These are phyloP conservation scores for Thermomucor indicae-seudaticae DNA, from an alignment of 371 early-diverging fungal genomes.

Conservation along the genomic window DNA sequence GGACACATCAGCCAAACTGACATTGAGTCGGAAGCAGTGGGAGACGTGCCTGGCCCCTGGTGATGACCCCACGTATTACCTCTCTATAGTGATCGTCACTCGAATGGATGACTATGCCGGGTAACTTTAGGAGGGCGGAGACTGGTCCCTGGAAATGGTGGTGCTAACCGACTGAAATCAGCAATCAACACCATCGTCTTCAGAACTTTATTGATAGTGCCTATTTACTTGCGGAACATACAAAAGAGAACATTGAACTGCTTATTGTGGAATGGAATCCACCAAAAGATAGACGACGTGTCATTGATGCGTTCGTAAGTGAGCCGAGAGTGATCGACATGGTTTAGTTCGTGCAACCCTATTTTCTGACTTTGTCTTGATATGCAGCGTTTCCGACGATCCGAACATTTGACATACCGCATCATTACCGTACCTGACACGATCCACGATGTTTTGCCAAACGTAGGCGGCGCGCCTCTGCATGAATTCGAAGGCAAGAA, in stretches of 20 bases:
- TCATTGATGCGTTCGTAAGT: conserved; percentile 38
- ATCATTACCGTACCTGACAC: conserved; percentile 35
- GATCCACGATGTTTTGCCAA: conserved; percentile 32
- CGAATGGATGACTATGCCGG: conserved; percentile 48
- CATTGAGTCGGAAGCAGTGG: conserved; percentile 22
- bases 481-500: conserved; percentile 49
- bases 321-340: not conserved
- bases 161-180: conserved; percentile 1
- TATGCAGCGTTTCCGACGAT: conserved; percentile 39
- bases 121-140: conserved; percentile 7
- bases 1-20: conserved; percentile 13
- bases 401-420: conserved; percentile 32
- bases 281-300: conserved; percentile 25
- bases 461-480: conserved; percentile 33
- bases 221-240: conserved; percentile 33
- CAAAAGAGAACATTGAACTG: conserved; percentile 37
- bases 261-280: conserved; percentile 46
- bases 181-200: conserved; percentile 39
- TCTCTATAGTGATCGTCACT: conserved; percentile 46
- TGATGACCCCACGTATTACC: conserved; percentile 11
- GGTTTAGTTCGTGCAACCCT: not conserved
- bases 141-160: not conserved
- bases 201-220: conserved; percentile 43
- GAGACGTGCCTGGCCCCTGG: conserved; percentile 24
- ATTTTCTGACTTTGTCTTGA: not conserved